Evolutionary conservation across 2,329 filamentous ascomycete species (phyloP).

Genomic region (Blastomyces percursus): DNA sequence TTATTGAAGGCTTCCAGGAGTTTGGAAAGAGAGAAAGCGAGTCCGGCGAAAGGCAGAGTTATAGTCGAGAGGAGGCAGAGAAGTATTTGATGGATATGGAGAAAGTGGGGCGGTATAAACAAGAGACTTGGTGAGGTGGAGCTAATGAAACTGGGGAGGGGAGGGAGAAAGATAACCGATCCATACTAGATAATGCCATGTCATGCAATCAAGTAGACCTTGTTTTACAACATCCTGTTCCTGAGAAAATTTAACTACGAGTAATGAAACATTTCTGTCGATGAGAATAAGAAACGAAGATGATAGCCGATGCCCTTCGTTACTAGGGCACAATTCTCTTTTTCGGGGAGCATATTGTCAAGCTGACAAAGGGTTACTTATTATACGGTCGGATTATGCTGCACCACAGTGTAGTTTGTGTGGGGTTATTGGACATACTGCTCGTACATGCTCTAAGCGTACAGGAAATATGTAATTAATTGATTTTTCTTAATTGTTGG

Average conservation of each 20-base stretch:
- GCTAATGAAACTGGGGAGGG: neutral
- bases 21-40: slow-evolving; percentile 35
- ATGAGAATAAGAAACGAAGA: neutral
- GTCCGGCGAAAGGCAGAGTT: slow-evolving; percentile 9
- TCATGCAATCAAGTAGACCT: neutral
- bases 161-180: neutral
- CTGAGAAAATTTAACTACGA: neutral
- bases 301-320: neutral
- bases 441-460: no score
- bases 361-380: no score
- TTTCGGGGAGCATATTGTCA: neutral
- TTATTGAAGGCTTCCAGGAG: slow-evolving; percentile 49
- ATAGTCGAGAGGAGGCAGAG: slow-evolving; percentile 42
- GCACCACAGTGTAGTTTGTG: no score
- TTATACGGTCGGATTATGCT: no score
- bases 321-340: neutral
- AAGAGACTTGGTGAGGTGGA: slow-evolving; percentile 55
- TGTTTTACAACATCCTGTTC: neutral
- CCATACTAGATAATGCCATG: neutral
- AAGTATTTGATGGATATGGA: slow-evolving; percentile 47
- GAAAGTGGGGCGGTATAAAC: slow-evolving; percentile 51
- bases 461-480: no score
- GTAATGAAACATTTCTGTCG: neutral
- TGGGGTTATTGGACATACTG: no score
- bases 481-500: no score